Evolutionary conservation across 495 filamentous ascomycete species (phyloP).

Genomic region (Ascobolus immersus): DNA sequence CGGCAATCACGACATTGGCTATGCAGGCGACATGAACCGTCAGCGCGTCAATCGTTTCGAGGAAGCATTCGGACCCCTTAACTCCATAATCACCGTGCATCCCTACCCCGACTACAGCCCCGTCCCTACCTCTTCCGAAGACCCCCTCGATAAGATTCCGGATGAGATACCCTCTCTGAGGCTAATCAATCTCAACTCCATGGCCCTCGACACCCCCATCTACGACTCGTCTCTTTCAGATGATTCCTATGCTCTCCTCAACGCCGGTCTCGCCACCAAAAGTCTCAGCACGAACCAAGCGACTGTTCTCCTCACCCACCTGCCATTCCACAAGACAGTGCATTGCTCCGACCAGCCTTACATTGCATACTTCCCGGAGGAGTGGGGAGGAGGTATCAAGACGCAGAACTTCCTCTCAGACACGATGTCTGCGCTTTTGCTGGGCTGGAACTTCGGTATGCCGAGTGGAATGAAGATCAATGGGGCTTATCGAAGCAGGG

Average conservation of each 20-base stretch:
- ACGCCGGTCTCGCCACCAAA: conserved; percentile 24
- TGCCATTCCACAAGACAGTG: conserved; percentile 60
- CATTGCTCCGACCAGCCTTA: conserved; percentile 68
- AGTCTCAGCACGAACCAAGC: conserved; percentile 20
- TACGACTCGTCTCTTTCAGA: conserved; percentile 35
- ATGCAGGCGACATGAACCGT: conserved; percentile 62
- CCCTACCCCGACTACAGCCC: conserved; percentile 21
- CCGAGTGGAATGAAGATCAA: conserved; percentile 30
- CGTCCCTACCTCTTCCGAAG: conserved; percentile 17
- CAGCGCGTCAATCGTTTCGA: conserved; percentile 56
- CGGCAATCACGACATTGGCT: conserved; percentile 91
- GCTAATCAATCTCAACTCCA: conserved; percentile 63
- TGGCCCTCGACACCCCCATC: conserved; percentile 74
- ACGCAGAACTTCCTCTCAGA: conserved; percentile 80
- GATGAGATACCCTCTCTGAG: conserved; percentile 34
- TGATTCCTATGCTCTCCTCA: conserved; percentile 51
- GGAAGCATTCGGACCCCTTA: conserved; percentile 51
- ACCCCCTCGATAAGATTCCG: conserved; percentile 14
- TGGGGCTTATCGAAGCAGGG: conserved; percentile 27
- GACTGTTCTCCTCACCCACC: conserved; percentile 71
- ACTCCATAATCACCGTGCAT: conserved; percentile 64
- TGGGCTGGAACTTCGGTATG: conserved; percentile 60
- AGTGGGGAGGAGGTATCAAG: conserved; percentile 40
- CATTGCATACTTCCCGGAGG: conserved; percentile 40
- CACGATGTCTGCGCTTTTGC: conserved; percentile 35